phyloP scores from a whole-genome alignment of 2,329 filamentous ascomycete genomes.

The Aaosphaeria arxii region DNA sequence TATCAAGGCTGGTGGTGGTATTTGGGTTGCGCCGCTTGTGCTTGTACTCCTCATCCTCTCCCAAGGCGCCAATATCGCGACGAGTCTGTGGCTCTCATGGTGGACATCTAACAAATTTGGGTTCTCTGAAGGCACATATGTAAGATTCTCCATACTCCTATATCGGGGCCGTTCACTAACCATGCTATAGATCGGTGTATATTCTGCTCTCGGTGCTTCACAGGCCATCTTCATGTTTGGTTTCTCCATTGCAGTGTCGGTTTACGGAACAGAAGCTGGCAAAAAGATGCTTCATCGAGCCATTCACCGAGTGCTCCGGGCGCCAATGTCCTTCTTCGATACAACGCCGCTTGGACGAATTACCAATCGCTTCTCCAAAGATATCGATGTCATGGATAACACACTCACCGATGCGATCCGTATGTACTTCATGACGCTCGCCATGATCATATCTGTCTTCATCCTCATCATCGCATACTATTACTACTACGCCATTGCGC shows the following conservation, averaged over 20 bases:
- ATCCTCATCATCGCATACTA: conserved; percentile 92
- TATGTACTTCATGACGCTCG: conserved; percentile 86
- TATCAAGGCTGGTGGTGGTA: conserved; percentile 68
- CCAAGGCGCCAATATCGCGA: conserved; percentile 82
- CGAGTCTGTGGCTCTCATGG: conserved; percentile 88
- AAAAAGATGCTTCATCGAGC: conserved; percentile 78
- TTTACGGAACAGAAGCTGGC: conserved; percentile 77
- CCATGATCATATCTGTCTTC: conserved; percentile 80
- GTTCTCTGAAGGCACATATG: conserved; percentile 67
- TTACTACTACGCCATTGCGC: conserved; percentile 75
- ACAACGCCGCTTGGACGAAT: conserved; percentile 93
- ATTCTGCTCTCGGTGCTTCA: conserved; percentile 66
- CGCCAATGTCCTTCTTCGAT: conserved; percentile 88
- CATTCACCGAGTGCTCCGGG: conserved; percentile 68
- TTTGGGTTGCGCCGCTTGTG: conserved; percentile 64
- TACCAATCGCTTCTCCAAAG: conserved; percentile 92
- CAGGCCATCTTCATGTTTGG: conserved; percentile 75
- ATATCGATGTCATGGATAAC: conserved; percentile 97
- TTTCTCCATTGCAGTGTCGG: conserved; percentile 75
- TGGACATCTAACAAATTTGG: conserved; percentile 82
- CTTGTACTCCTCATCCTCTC: conserved; percentile 65
- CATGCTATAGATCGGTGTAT: conserved; percentile 55
- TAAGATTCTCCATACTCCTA: conserved; percentile 47
- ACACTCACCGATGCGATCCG: conserved; percentile 83
- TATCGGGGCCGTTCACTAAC: conserved; percentile 19